Evolutionary conservation across 2,329 filamentous ascomycete species (phyloP).

Genomic region (Sporothrix protearum): DNA sequence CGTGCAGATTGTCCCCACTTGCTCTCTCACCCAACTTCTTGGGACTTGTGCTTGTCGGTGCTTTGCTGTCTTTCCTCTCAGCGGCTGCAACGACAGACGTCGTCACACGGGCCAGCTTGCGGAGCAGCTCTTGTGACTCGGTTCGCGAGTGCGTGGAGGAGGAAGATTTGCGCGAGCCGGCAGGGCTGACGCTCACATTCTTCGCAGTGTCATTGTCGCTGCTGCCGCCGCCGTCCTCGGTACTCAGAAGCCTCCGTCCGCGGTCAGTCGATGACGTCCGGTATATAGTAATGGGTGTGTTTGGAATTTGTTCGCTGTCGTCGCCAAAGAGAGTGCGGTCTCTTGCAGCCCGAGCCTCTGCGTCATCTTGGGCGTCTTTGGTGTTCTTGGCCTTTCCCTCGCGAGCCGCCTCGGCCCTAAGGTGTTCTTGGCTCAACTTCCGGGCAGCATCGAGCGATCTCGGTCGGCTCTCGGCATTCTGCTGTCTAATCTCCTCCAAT

Average conservation of each 20-base stretch:
- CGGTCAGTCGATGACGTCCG: slow-evolving; percentile 26
- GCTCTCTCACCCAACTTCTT: background rate
- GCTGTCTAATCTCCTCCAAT: slow-evolving; percentile 52
- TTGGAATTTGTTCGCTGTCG: slow-evolving; percentile 37
- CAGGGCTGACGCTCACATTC: slow-evolving; percentile 10
- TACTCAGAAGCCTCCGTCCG: slow-evolving; percentile 6
- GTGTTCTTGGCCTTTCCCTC: background rate
- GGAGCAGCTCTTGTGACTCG: slow-evolving; percentile 49
- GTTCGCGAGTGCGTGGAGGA: slow-evolving; percentile 32
- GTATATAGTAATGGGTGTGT: slow-evolving; percentile 44
- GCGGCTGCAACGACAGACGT: slow-evolving; percentile 12
- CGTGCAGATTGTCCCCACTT: slow-evolving; percentile 16
- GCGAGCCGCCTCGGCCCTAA: slow-evolving; percentile 2
- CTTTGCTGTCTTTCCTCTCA: slow-evolving; percentile 19
- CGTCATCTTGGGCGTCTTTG: slow-evolving; percentile 5
- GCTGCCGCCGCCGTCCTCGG: slow-evolving; percentile 19
- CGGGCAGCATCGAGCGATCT: slow-evolving; percentile 33
- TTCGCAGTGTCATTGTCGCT: slow-evolving; percentile 21
- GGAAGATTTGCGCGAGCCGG: slow-evolving; percentile 27
- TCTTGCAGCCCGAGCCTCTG: slow-evolving; percentile 16
- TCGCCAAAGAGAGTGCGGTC: slow-evolving; percentile 17
- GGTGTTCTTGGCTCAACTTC: slow-evolving; percentile 33
- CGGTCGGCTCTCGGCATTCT: slow-evolving; percentile 43
- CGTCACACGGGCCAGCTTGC: slow-evolving; percentile 45
- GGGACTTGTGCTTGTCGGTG: too few relatives aligned